These are phyloP conservation scores for Cutaneotrichosporon sp. DNA, from an alignment of 1,284 basidiomycete genomes.

Conservation along the genomic window DNA sequence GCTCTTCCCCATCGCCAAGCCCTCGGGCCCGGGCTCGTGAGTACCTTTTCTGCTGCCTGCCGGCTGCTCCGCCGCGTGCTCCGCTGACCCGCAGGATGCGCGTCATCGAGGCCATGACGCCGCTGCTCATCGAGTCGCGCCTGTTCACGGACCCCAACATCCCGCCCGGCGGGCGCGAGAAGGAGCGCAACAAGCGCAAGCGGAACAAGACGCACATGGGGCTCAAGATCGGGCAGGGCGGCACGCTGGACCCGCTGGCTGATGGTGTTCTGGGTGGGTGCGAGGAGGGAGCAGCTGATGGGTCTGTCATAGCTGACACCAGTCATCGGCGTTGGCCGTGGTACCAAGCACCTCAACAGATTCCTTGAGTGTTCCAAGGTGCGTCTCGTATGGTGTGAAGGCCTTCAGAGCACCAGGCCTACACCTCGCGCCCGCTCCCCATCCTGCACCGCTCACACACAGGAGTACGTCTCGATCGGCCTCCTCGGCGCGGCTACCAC, in stretches of 20 bases:
- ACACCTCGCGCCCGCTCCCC: not conserved
- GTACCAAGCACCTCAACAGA: slow-evolving; percentile 81
- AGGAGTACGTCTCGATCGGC: slow-evolving; percentile 92
- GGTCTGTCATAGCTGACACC: slow-evolving; percentile 13
- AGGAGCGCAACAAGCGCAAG: slow-evolving; percentile 38
- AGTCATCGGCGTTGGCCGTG: slow-evolving; percentile 90
- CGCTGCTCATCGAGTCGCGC: slow-evolving; percentile 71
- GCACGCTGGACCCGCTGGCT: slow-evolving; percentile 91
- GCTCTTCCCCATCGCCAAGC: slow-evolving; percentile 54
- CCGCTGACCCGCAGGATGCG: slow-evolving; percentile 68
- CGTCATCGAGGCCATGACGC: slow-evolving; percentile 82
- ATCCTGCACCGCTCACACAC: slow-evolving; percentile 16
- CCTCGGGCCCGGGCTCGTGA: slow-evolving; percentile 51
- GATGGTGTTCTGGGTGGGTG: slow-evolving; percentile 69
- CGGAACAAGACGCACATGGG: slow-evolving; percentile 45
- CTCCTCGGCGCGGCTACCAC: slow-evolving; percentile 93
- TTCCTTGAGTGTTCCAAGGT: slow-evolving; percentile 94
- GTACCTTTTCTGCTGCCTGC: too few relatives aligned
- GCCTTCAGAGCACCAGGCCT: not conserved
- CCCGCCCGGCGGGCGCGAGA: slow-evolving; percentile 12
- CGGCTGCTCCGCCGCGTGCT: not conserved
- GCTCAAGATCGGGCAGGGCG: slow-evolving; percentile 55
- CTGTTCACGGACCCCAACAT: slow-evolving; percentile 66
- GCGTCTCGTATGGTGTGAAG: slow-evolving; percentile 20
- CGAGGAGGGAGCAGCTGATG: too few relatives aligned